Base-by-base conservation (phyloP, 129 eudicot genomes). In the Helichrysum umbraculigerum region DNA sequence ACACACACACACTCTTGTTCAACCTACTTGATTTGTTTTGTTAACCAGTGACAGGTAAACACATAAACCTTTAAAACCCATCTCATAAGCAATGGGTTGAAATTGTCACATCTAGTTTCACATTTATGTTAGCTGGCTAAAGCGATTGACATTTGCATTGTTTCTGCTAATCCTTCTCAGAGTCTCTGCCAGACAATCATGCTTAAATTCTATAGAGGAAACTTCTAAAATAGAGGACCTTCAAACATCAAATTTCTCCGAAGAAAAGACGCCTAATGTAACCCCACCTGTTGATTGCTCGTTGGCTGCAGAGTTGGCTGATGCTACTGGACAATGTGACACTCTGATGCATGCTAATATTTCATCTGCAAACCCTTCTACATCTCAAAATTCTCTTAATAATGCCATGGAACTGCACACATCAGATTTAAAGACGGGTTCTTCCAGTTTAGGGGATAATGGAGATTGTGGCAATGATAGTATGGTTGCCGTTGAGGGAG, bases 181-280 rank as follows among this genome's bases (percentile, higher is more conserved):
- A 85, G 79, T 81, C 29, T 75, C 67, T 77, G 84, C 85, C 77
- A 82, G 91, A 76, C 71, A 44, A 11, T 78, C 86, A 64, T 81
- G 91, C 84, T 77, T 86, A 78, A 84, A 82, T 80, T 77, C 84
- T 37, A 56, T 79, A 25, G 87, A 85, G 79, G 90, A 88, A 81
- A 63, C 82, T 66, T 59, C 32, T 39, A 71, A 21, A 63, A 81
- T 81, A 15, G 83, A 81, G n/a, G 86, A 42, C 32, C 66, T 42
- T 25, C 75, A 78, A 78, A 80, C 66, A 21, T 29, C 63, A 20
- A 73, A 80, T 61, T 66, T 44, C 59, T 50, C 80, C 42, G 79
- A 41, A 60, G 84, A 79, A 78, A 74, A 74, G 67, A 47, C 34
- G 41, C 68, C 73, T 9, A 41, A 75, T 11, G 19, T 51, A 30